Base-by-base conservation (phyloP, 768 basidiomycete species). In the Tylopilus sp. region DNA sequence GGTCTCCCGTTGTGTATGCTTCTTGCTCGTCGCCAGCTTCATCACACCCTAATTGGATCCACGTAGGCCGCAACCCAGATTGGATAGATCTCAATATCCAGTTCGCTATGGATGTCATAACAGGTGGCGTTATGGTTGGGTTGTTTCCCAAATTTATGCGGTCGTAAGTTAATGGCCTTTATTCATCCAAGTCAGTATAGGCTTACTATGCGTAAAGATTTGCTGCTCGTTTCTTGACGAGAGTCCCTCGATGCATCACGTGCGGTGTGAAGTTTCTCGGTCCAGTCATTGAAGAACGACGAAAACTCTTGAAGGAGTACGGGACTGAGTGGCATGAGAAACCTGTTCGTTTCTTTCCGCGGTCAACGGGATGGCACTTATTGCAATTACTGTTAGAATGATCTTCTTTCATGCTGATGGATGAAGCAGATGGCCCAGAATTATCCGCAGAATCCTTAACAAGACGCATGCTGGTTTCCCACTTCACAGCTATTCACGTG, bases 1-100 rank as follows among this genome's bases (percentile, higher is more conserved):
- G 81, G 80, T 0, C 61, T 72, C 24, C 78, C 78, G 11, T 44
- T 78, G 2, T 81, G 81, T 79, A 40, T 28, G 38, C 3, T 7
- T 24, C 21, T 10, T 8, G n/a, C 26, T 10, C n/a, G n/a, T n/a
- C n/a, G n/a, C n/a, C 14, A 3, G 4, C 21, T 11, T 28, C 28
- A 9, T 6, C 13, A 6, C 7, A n/a, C 17, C 21, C 14, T 26
- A 13, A 19, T 29, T 30, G 1, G 3, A n/a, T n/a, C 8, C 1
- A 3, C 30, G 28, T 9, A 44, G 78, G 78, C 52, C 71, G 74
- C 10, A 50, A 78, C 45, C 57, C 64, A 9, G 74, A 69, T 4
- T 79, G 75, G 61, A 55, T 63, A n/a, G 50, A 55, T 21, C 54
- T 75, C 14, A 67, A 63, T 17, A 63, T 72, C 13, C 50, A 64